Conservation (phyloP, 169 alveolate species). For the Amoebophrya sp. region DNA sequence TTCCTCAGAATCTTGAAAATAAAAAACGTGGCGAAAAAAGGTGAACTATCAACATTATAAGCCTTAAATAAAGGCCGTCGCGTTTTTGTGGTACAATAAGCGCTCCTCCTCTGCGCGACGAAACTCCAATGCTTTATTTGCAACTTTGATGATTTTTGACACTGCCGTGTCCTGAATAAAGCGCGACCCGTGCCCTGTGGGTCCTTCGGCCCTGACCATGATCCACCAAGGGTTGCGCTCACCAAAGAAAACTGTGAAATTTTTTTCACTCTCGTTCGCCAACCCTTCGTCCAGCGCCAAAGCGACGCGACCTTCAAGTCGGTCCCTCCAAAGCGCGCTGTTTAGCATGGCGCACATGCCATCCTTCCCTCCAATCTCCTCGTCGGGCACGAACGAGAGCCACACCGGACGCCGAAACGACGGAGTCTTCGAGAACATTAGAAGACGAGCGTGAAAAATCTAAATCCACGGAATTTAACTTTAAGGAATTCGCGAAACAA, state of each 20-base stretch:
- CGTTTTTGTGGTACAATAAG: too few species aligned
- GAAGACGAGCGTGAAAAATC: too few species aligned
- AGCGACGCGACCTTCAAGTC: conserved; percentile 26
- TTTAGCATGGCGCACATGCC: conserved; percentile 39
- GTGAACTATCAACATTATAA: too few species aligned
- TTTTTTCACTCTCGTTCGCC: background rate
- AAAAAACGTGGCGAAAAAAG: too few species aligned
- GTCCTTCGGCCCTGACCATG: conserved; percentile 41
- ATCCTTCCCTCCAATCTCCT: conserved; percentile 47
- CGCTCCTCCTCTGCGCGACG: background rate
- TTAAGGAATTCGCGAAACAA: too few species aligned
- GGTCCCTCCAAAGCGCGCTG: background rate
- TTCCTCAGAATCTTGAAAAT: too few species aligned
- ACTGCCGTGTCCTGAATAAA: conserved; percentile 47
- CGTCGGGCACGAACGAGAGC: conserved; percentile 48
- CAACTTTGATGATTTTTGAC: background rate
- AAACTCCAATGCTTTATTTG: background rate
- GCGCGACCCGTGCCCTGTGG: conserved; percentile 49
- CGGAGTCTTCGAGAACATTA: background rate
- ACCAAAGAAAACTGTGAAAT: conserved; percentile 37
- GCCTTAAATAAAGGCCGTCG: too few species aligned
- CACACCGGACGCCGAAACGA: conserved; percentile 41
- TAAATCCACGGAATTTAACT: too few species aligned
- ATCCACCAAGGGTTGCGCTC: conserved; percentile 50
- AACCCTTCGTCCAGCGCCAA: conserved; percentile 46